Conservation (phyloP, 371 early-diverging fungal species). For the Blakeslea trispora region DNA sequence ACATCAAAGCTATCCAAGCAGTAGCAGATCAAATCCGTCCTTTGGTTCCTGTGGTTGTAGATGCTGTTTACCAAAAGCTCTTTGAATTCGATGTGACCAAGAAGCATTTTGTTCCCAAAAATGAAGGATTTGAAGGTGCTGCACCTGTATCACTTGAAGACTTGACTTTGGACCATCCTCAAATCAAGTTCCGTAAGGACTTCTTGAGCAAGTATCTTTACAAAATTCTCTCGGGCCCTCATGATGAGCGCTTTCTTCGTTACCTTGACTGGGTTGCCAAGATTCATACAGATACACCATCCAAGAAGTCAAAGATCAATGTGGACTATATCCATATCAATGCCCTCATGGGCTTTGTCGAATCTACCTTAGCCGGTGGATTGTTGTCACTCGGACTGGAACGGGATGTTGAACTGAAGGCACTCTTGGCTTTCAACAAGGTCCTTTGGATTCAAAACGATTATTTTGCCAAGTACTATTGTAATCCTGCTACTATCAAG, state of each 20-base stretch:
- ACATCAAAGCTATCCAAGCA: slow-evolving; percentile 60
- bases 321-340: slow-evolving; percentile 85
- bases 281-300: slow-evolving; percentile 67
- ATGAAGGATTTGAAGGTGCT: slow-evolving; percentile 65
- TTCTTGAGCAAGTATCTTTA: slow-evolving; percentile 73
- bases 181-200: slow-evolving; percentile 83
- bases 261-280: slow-evolving; percentile 82
- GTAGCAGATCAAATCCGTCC: slow-evolving; percentile 68
- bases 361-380: slow-evolving; percentile 64
- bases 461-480: slow-evolving; percentile 80
- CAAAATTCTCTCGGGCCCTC: slow-evolving; percentile 72
- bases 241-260: slow-evolving; percentile 71
- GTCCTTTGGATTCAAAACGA: slow-evolving; percentile 90
- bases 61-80: slow-evolving; percentile 70
- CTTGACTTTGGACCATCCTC: slow-evolving; percentile 64
- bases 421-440: slow-evolving; percentile 78
- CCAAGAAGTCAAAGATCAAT: slow-evolving; percentile 75
- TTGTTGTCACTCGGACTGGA: slow-evolving; percentile 63
- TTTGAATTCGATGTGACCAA: slow-evolving; percentile 65
- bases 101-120: slow-evolving; percentile 65
- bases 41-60: slow-evolving; percentile 78
- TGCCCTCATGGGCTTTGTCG: slow-evolving; percentile 76
- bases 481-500: slow-evolving; percentile 33
- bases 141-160: slow-evolving; percentile 45
- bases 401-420: slow-evolving; percentile 55